Conservation (phyloP, 2,329 filamentous ascomycete species). For the Lachnellula occidentalis region DNA sequence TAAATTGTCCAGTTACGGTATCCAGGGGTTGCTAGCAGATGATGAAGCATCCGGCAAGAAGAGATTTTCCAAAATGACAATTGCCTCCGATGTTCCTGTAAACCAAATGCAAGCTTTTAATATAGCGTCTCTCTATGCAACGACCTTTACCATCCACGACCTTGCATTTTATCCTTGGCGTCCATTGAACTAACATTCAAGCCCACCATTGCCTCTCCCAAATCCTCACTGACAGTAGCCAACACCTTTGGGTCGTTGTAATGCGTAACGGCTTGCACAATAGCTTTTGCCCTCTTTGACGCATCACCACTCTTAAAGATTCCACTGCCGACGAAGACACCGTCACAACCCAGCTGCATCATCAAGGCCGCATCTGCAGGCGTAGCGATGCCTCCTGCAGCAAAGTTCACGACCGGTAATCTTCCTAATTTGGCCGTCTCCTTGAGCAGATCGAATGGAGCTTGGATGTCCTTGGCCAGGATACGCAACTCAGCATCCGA, state of each 20-base stretch:
- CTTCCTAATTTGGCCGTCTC: conserved; percentile 83
- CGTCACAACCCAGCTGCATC: conserved; percentile 99
- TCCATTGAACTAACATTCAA: conserved; percentile 79
- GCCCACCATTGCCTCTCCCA: conserved; percentile 98
- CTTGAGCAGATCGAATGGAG: conserved; percentile 71
- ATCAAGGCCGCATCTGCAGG: conserved; percentile 94
- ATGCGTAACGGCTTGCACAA: conserved; percentile 90
- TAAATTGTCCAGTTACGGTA: background rate
- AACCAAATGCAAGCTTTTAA: background rate
- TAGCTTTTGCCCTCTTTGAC: conserved; percentile 83
- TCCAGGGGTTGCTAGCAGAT: background rate
- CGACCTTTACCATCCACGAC: conserved; percentile 68
- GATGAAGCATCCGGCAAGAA: background rate
- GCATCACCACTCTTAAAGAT: conserved; percentile 98
- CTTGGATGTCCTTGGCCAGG: conserved; percentile 75
- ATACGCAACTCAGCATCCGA: conserved; percentile 69
- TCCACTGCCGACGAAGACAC: conserved; percentile 92
- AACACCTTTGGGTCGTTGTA: conserved; percentile 80
- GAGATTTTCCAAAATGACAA: too few species aligned
- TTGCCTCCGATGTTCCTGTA: too few species aligned
- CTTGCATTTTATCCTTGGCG: conserved; percentile 75
- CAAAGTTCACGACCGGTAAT: conserved; percentile 95
- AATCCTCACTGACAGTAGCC: conserved; percentile 77
- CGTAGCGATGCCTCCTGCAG: conserved; percentile 98
- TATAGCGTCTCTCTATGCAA: background rate